Base-by-base conservation (phyloP, 805 yeast species). In the Candida methanosorbosa region DNA sequence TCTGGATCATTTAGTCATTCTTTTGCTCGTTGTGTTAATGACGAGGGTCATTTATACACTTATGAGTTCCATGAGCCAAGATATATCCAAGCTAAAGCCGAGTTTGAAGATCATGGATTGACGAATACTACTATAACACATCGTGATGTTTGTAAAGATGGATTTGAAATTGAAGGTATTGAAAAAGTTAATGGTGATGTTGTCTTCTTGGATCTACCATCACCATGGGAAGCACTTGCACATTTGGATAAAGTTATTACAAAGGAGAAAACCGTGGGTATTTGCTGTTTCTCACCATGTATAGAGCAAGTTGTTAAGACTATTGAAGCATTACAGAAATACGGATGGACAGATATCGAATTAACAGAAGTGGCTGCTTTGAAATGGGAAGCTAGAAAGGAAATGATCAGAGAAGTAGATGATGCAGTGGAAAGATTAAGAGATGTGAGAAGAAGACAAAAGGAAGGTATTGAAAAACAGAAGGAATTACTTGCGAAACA, bases 261-360 rank as follows among this genome's bases (percentile, higher is more conserved):
- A 8, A 55, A 61, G 8, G 60, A 60, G 15, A 63, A 67, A 36
- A 64, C 67, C 19, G 83, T 77, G 17, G 77, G 82, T 3, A 70
- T 92, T 35, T 92, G 99, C 59, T 92, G 98, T 58, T 92, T 92
- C 53, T 84, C 95, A 27, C 99, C 99, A 9, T 92, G 99, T 58
- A 83, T 92, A 32, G 99, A 92, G 59, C 99, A 92, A 61, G 98
- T 92, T 4, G 81, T 81, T 38, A 80, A 83, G 52, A 84, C 97
- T 0, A 76, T 90, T 11, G 80, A 74, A 43, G 80, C 83, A 0
- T 61, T 92, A 38, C 78, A 80, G 44, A 70, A 64, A 23, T 55
- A 78, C 29, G 95, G 94, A 1, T 92, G 97, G 95, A 68, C 72
- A 5, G 70, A 74, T 14, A 77, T 92, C 17, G 95, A 92, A 57